Evolutionary conservation across 805 yeast species (phyloP).

Genomic region (Metschnikowia peoriensis): DNA sequence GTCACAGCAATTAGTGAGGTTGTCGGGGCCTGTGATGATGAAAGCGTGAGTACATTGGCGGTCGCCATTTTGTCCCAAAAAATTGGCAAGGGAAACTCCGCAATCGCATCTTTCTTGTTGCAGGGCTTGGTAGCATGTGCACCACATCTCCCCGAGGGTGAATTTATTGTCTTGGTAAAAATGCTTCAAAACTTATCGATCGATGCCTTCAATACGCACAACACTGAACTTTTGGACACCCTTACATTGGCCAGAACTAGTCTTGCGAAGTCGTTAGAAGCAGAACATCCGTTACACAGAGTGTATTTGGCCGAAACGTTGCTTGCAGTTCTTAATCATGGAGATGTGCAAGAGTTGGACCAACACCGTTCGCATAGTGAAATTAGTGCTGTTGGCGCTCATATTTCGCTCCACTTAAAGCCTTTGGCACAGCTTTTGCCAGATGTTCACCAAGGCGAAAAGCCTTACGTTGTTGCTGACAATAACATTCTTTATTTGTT

Average conservation of each 20-base stretch:
- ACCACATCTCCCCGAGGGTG: constrained; percentile 59
- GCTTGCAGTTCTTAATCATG: constrained; percentile 65
- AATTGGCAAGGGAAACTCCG: constrained; percentile 46
- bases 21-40: constrained; percentile 64
- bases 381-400: constrained; percentile 66
- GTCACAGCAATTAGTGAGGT: constrained; percentile 66
- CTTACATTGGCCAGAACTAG: constrained; percentile 51
- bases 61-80: constrained; percentile 83
- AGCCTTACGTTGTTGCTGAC: constrained; percentile 45
- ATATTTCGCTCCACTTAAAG: constrained; percentile 58
- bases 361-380: constrained; percentile 79
- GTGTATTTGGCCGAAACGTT: constrained; percentile 66
- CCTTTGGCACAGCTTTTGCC: constrained; percentile 82
- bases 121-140: constrained; percentile 65
- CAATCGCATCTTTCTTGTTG: constrained; percentile 54
- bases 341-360: constrained; percentile 72
- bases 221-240: constrained; percentile 34
- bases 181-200: constrained; percentile 52
- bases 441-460: constrained; percentile 37
- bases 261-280: constrained; percentile 40
- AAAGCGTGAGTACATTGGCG: constrained; percentile 71
- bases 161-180: constrained; percentile 61
- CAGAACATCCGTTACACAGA: constrained; percentile 43
- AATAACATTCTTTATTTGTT: constrained; percentile 57
- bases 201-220: constrained; percentile 43